phyloP scores from a whole-genome alignment of 2,329 filamentous ascomycete species.

The Nannizziopsis arthrosporioides region DNA sequence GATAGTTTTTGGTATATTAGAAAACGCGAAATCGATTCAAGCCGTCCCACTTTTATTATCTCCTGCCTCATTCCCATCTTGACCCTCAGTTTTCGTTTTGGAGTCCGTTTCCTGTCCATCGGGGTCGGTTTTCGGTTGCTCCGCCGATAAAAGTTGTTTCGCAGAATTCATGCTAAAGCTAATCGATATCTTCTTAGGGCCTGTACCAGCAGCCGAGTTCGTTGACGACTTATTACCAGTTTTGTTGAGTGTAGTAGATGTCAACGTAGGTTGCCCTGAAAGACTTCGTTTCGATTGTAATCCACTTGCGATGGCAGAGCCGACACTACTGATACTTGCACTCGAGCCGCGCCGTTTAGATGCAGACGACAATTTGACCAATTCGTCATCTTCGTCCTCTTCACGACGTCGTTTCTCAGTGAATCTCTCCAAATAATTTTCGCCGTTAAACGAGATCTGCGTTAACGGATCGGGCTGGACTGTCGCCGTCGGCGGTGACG shows the following conservation, averaged over 20 bases:
- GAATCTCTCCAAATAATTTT: conserved; percentile 6
- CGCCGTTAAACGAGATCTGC: conserved; percentile 4
- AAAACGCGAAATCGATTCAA: neutral
- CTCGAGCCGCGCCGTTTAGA: conserved; percentile 36
- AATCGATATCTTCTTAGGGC: conserved; percentile 32
- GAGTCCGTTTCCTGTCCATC: neutral
- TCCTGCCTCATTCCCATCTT: neutral
- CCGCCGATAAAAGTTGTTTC: conserved; percentile 15
- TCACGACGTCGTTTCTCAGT: conserved; percentile 71
- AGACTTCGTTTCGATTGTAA: conserved; percentile 26
- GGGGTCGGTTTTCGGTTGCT: neutral
- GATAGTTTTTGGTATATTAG: no score
- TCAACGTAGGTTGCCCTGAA: conserved; percentile 15
- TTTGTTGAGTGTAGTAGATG: conserved; percentile 16
- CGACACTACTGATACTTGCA: conserved; percentile 23
- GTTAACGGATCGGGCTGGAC: neutral
- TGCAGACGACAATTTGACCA: conserved; percentile 62
- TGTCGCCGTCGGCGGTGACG: neutral
- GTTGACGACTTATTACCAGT: neutral
- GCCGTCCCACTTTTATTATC: neutral
- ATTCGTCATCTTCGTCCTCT: conserved; percentile 84
- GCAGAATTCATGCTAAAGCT: conserved; percentile 23
- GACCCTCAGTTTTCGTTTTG: neutral
- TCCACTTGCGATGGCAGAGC: conserved; percentile 18
- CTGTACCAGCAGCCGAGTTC: conserved; percentile 18